Evolutionary conservation across 176 grass and related monocot species (phyloP), one percentile per base, ranked within the genome.

Genomic region (Cenchrus fungigraminus): DNA sequence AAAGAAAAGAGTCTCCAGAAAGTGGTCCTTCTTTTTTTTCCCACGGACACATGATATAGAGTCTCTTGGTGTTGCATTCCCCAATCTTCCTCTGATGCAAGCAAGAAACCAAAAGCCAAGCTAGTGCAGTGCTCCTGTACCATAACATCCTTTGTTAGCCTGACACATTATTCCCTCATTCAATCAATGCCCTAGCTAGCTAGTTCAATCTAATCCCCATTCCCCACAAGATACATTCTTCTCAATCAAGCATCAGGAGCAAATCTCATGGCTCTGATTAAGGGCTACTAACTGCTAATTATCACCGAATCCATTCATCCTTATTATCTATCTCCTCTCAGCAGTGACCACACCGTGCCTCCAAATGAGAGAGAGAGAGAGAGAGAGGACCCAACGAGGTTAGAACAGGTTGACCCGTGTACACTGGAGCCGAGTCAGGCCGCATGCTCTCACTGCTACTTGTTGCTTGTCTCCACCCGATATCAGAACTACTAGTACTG

Each of bases 21-120:
- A 80, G 85, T 69, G 80, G 76, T 37, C 84, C 68, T 14, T 87
- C 80, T 84, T 74, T 34, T 34, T 40, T 63, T 83, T 86, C 83
- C 79, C 1, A 83, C 44, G 68, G 42, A 84, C 81, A 44, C 17
- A 69, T 62, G 64, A 55, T 43, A 32, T 32, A 32, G 1, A 32
- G 31, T 32, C 31, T 32, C 31, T 32, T 32, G 31, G 31, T 32
- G 31, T 32, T 19, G 55, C 59, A 58, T 47, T 71, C 12, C 51
- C 70, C 20, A 47, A 63, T 44, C 63, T n/a, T 50, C 15, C 13
- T 14, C 49, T 69, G 44, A 34, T 65, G 69, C 34, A 13, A 32
- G 47, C 58, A 44, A 69, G 40, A 51, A 54, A 32, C 51, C 31
- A 32, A 45, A 47, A 19, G 19, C 43, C 9, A 10, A 44, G 40